Base-by-base conservation (phyloP, 1,284 basidiomycete genomes). In the Austroboletus niveus region DNA sequence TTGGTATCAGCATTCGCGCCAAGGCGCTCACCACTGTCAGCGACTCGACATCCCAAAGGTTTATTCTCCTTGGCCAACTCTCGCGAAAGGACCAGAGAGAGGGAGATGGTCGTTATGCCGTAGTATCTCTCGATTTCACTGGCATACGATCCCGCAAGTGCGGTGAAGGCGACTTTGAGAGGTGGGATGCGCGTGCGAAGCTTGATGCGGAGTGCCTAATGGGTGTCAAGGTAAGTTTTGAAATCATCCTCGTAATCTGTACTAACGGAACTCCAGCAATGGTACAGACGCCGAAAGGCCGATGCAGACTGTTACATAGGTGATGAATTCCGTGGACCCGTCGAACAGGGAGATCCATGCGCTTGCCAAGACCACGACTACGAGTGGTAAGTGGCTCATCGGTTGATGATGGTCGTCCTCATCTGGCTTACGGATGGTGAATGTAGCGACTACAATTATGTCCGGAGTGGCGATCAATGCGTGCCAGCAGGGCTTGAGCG, bases 1-100 rank as follows among this genome's bases (percentile, higher is more conserved):
- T 96, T 41, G 89, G 84, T 1, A 68, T 91, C 56, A 85, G 76
- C 27, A 61, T 98, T 5, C 84, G 88, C n/a, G 85, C 91, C 0
- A 77, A 82, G 5, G 81, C 84, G 0, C 74, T 98, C 15, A 87
- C 89, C 32, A 95, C 92, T 1, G 80, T 96, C 7, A 91, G 92
- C 0, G 94, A 98, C 61, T 92, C 92, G 24, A 97, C 94, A 0
- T 94, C 92, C 0, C 94, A 95, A 69, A 96, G 94, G 70, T 94
- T 97, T 74, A 69, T 96, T 14, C 74, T 97, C 4, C 75, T 96
- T 31, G 94, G 88, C 4, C 85, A 88, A 52, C 77, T 94, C 10
- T 74, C 82, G 1, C 82, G 87, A 36, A 72, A 77, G 30, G 84
- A 93, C 49, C 78, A 81, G 54, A 76, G 75, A 10, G 68, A 70